phyloP scores from a whole-genome alignment of 768 basidiomycete species.

The Suillus sp. region DNA sequence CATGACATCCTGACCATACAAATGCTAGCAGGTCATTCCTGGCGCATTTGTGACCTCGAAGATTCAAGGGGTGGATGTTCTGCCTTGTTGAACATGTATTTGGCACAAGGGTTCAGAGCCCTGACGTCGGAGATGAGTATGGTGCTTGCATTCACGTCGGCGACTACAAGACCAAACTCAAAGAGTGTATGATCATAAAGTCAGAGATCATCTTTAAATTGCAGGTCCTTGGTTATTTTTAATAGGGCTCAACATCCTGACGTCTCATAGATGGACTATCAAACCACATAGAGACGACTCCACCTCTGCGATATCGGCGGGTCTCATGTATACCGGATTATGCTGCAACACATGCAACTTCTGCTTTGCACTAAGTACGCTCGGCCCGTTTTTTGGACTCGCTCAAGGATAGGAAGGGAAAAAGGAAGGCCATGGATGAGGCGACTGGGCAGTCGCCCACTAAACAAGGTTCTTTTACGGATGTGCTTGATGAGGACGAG shows the following conservation, averaged over 20 bases:
- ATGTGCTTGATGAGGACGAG: neutral
- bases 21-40: neutral
- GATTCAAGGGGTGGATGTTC: too few species aligned
- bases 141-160: neutral
- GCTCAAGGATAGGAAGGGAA: neutral
- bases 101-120: neutral
- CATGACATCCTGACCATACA: neutral
- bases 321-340: neutral
- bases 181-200: neutral
- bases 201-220: neutral
- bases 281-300: neutral
- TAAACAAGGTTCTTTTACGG: neutral
- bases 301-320: neutral
- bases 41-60: constrained; percentile 10
- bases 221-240: neutral
- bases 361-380: neutral
- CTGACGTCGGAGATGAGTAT: neutral
- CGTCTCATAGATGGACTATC: neutral
- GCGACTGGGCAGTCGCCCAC: neutral
- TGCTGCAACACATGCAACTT: neutral
- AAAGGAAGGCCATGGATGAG: neutral
- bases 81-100: too few species aligned
- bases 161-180: neutral
- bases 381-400: neutral
- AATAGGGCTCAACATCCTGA: neutral